Base-by-base conservation (phyloP, 208 protist species). In the Acanthamoeba polyphaga region DNA sequence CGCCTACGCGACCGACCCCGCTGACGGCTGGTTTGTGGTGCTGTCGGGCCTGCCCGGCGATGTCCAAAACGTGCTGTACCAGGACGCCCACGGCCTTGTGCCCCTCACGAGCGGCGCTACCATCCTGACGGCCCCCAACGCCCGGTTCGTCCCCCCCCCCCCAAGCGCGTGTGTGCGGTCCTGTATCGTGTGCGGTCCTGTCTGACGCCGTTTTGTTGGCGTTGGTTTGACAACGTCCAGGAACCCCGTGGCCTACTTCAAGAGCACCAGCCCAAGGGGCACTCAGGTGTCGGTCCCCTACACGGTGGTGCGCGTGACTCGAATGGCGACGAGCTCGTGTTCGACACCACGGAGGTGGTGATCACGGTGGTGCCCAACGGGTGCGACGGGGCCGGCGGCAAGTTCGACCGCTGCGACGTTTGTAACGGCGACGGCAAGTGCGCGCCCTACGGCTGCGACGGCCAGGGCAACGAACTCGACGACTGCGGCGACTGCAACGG, bases 371-470 rank as follows among this genome's bases (percentile, higher is more conserved):
- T n/a, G 24, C 49, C 51, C 53, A 64, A 55, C 49, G 80, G 80
- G 0, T 88, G 80, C 51, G 80, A 88, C n/a, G 80, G 80, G 10
- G 3, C 29, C 9, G 80, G 80, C 3, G 80, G 80, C 19, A 9
- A n/a, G n/a, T 38, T 88, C 2, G 80, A 88, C 51, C 46, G 53
- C 9, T 88, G 80, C 34, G 24, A 27, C 6, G 80, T 66, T 12
- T 88, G 80, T 51, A 88, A 88, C 32, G 80, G 80, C 10, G 53
- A 88, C 27, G 80, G 80, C 51, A n/a, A 43, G 29, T 88, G 80
- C 29, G 2, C 24, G 12, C 80, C 80, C n/a, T 88, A 64, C 32
- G 80, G 80, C 8, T 88, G 80, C n/a, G 80, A 88, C 29, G 80
- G 80, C 9, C 80, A 38, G 49, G 80, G 80, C 80, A 43, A 19